phyloP scores from a whole-genome alignment of 257 asterid species.

The Lycium ferocissimum region DNA sequence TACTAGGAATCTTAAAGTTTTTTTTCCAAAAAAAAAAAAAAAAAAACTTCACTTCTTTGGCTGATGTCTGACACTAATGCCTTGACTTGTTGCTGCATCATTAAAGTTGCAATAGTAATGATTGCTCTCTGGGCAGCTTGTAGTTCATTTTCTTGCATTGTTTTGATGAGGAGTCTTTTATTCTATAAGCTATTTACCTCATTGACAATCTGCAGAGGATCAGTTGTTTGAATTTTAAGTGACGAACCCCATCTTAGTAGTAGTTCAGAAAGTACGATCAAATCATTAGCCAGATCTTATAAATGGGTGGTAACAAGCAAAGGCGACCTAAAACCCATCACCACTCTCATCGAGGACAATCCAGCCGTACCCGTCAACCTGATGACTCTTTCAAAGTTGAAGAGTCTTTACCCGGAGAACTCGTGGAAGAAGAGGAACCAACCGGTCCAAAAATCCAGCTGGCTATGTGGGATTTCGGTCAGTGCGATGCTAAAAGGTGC shows the following conservation, averaged over 20 bases:
- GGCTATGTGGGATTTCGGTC: constrained; percentile 99
- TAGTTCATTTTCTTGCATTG: not conserved
- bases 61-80: not conserved
- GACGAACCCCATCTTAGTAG: not conserved
- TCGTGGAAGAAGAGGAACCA: constrained; percentile 59
- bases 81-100: not conserved
- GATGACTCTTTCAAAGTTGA: constrained; percentile 54
- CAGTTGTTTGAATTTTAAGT: not conserved
- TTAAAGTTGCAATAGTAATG: not conserved
- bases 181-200: constrained; percentile 10
- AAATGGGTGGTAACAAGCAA: constrained; percentile 78
- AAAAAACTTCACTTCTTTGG: not conserved
- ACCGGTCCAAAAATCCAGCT: constrained; percentile 70
- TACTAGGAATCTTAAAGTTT: not conserved
- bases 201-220: constrained; percentile 11
- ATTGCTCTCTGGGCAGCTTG: not conserved
- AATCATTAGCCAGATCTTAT: not conserved
- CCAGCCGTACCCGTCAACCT: constrained; percentile 51
- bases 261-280: constrained; percentile 14
- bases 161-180: not conserved
- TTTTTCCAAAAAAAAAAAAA: not conserved
- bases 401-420: constrained; percentile 59
- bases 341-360: constrained; percentile 50
- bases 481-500: constrained; percentile 96
- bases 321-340: constrained; percentile 65